Conservation (phyloP, 139 green algal genomes). For the Protoeuglena noctilucae region DNA sequence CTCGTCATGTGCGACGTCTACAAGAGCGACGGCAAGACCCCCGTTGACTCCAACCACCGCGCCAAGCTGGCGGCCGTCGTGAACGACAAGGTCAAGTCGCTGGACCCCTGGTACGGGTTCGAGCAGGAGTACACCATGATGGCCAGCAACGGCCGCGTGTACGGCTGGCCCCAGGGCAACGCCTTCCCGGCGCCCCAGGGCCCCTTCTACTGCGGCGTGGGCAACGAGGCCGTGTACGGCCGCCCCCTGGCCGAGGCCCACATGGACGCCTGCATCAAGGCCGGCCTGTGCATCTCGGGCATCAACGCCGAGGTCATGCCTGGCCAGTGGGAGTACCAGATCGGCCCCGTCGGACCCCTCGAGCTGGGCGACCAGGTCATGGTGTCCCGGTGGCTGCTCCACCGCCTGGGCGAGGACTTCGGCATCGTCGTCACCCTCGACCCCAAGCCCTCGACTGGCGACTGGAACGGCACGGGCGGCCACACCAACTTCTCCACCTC, state of each 20-base stretch:
- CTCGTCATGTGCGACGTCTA: constrained; percentile 80
- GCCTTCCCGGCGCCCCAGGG: constrained; percentile 78
- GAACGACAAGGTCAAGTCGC: constrained; percentile 38
- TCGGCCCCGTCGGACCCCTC: constrained; percentile 60
- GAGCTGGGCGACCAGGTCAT: constrained; percentile 61
- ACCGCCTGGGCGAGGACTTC: constrained; percentile 62
- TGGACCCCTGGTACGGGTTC: constrained; percentile 63
- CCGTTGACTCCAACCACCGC: constrained; percentile 74
- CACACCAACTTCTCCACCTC: constrained; percentile 87
- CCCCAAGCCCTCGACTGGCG: constrained; percentile 74
- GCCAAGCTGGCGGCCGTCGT: constrained; percentile 53
- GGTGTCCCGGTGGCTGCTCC: constrained; percentile 60
- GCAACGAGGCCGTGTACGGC: constrained; percentile 57
- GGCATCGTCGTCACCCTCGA: constrained; percentile 59
- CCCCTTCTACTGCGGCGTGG: constrained; percentile 78
- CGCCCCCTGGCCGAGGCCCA: constrained; percentile 65
- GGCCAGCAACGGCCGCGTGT: constrained; percentile 26
- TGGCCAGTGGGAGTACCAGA: constrained; percentile 87
- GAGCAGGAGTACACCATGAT: constrained; percentile 83
- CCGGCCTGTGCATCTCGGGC: constrained; percentile 56
- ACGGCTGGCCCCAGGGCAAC: constrained; percentile 64
- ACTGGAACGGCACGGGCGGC: constrained; percentile 76
- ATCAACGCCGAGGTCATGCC: constrained; percentile 87
- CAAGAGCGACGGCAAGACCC: constrained; percentile 36
- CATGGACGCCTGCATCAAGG: constrained; percentile 71